These are phyloP conservation scores for Diplodia sapinea DNA, from an alignment of 2,329 filamentous ascomycete species.

Conservation along the genomic window DNA sequence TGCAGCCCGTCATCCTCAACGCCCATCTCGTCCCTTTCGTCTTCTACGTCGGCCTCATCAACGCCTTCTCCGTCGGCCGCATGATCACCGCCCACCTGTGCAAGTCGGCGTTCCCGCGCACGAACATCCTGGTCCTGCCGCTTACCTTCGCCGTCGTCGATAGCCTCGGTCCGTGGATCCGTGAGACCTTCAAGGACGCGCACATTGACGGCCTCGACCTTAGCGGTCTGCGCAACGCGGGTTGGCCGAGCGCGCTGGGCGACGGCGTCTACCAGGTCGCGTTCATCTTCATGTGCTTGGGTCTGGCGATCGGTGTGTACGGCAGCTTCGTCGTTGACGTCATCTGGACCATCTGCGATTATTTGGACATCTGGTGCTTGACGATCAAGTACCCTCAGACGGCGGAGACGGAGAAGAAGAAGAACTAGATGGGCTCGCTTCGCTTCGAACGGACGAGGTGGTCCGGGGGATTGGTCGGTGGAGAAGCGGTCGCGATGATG, in stretches of 20 bases:
- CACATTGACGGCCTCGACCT: constrained; percentile 37
- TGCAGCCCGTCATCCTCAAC: constrained; percentile 83
- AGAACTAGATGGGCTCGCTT: neutral
- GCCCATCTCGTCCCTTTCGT: constrained; percentile 87
- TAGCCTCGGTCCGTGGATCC: constrained; percentile 72
- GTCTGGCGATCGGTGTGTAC: constrained; percentile 86
- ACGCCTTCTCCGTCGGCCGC: constrained; percentile 92
- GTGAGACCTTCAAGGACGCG: constrained; percentile 43
- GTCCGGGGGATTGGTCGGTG: neutral
- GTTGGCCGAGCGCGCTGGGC: constrained; percentile 53
- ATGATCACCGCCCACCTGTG: constrained; percentile 96
- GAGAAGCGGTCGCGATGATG: neutral
- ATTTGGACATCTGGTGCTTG: constrained; percentile 97
- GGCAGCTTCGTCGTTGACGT: constrained; percentile 97
- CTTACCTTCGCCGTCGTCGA: constrained; percentile 80
- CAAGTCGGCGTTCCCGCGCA: constrained; percentile 85
- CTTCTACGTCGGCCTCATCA: constrained; percentile 86
- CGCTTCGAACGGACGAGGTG: neutral
- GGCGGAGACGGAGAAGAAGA: constrained; percentile 41
- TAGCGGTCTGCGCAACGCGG: constrained; percentile 47
- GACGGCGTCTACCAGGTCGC: constrained; percentile 84
- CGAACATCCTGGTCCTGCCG: constrained; percentile 82
- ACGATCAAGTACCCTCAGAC: constrained; percentile 85
- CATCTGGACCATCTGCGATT: constrained; percentile 97
- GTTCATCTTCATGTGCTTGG: constrained; percentile 87